Evolutionary conservation across 73 alveolate species (phyloP), one percentile per base, ranked within the genome.

Genomic region (Paramecium primaurelia): DNA sequence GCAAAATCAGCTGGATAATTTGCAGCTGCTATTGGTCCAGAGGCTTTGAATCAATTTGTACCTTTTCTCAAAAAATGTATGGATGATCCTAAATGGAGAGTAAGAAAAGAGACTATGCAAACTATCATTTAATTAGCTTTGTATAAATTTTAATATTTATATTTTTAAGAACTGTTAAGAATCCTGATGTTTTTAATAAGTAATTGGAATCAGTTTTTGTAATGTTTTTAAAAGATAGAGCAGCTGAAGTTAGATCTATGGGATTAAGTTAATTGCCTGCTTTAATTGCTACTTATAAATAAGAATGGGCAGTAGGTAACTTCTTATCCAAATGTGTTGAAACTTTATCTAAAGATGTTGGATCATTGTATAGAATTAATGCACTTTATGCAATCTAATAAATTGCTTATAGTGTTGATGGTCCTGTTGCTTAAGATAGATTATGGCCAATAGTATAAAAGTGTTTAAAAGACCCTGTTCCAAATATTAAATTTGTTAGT

Each of bases 11-110:
- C 98, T 92, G 95, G 94, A 77, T 95, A 96, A 91, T 92, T 98
- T 37, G 98, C 98, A 47, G 98, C 93, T 32, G 98, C 97, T 45
- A 94, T 95, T 86, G 99, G 99, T 10, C 96, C 98, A 32, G 99
- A 97, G 58, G 80, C 97, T 68, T 96, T 98, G 73, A 85, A 92
- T 58, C 85, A 96, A 60, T 93, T 86, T 59, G 88, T 96, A 49
- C 93, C 96, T 10, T 89, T 98, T 64, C 92, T 98, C 11, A 95
- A 95, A n/a, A 96, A 93, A 71, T 92, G 95, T 96, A 96, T 97
- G 86, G 97, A 97, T 88, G 99, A 98, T 93, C 96, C 98, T 45
- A 97, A 98, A 93, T 98, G 99, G 99, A 96, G 99, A 93, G 98
- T 98, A 12, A 95, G 99, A 92, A 96, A 95, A 94, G 96, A 98